Evolutionary conservation across 2,329 filamentous ascomycete species (phyloP).

Genomic region (Monilinia aucupariae): DNA sequence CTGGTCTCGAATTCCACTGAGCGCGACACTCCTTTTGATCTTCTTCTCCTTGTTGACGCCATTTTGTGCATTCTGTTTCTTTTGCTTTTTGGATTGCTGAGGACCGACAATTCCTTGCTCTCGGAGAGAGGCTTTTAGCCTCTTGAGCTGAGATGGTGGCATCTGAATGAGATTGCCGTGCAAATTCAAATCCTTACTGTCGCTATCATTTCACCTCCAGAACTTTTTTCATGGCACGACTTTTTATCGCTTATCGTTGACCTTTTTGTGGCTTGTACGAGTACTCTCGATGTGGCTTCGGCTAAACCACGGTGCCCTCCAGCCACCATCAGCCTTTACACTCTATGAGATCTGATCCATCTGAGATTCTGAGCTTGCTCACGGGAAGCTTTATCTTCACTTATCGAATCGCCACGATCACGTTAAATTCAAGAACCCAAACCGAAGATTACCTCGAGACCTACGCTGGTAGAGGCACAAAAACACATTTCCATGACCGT

Average conservation of each 20-base stretch:
- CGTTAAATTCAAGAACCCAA: too few relatives aligned
- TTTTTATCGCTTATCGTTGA: constrained; percentile 12
- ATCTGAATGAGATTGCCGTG: constrained; percentile 45
- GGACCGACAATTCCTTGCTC: constrained; percentile 88
- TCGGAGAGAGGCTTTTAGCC: constrained; percentile 82
- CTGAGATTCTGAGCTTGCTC: too few relatives aligned
- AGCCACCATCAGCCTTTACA: too few relatives aligned
- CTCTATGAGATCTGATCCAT: too few relatives aligned
- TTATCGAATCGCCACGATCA: too few relatives aligned
- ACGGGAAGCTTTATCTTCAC: too few relatives aligned
- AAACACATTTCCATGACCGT: too few relatives aligned
- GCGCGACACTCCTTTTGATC: constrained; percentile 67
- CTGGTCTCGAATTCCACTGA: constrained; percentile 83
- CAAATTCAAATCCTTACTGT: neutral
- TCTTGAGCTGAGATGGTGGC: constrained; percentile 94
- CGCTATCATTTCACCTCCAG: neutral
- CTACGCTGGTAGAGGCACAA: too few relatives aligned
- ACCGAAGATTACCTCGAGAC: too few relatives aligned
- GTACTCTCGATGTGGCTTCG: neutral
- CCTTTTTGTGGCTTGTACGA: constrained; percentile 2
- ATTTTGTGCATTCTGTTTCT: constrained; percentile 65
- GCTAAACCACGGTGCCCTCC: neutral
- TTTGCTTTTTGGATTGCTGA: constrained; percentile 93
- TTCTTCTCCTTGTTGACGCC: constrained; percentile 65
- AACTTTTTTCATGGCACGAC: constrained; percentile 9